phyloP scores from a whole-genome alignment of 2,329 filamentous ascomycete species.

The Metarhizium humberi region DNA sequence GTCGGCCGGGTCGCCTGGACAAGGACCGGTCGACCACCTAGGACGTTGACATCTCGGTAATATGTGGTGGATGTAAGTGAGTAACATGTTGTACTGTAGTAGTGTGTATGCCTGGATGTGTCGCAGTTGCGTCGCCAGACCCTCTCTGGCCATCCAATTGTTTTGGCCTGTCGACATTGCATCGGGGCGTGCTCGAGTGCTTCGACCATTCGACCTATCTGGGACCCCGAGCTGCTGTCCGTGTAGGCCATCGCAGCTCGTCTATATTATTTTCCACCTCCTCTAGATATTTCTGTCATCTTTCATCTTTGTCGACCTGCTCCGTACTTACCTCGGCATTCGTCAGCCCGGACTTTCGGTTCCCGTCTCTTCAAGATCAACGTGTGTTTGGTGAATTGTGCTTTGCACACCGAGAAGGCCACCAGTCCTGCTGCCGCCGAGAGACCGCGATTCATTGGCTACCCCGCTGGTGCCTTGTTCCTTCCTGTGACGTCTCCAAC shows the following conservation, averaged over 20 bases:
- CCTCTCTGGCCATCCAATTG: background rate
- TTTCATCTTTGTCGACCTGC: background rate
- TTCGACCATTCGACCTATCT: background rate
- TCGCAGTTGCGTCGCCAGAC: background rate
- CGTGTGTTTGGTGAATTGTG: background rate
- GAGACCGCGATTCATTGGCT: background rate
- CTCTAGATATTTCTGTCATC: background rate
- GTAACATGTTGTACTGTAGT: background rate
- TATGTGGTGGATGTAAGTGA: background rate
- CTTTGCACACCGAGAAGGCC: background rate
- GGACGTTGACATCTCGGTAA: background rate
- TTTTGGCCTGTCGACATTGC: background rate
- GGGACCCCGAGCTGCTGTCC: background rate
- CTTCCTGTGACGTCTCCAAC: background rate
- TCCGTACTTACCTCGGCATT: background rate
- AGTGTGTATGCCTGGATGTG: background rate
- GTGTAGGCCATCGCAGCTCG: background rate
- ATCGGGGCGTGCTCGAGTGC: background rate
- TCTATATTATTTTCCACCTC: conserved; percentile 3
- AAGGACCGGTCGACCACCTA: background rate
- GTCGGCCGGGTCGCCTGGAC: background rate
- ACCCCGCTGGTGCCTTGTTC: background rate
- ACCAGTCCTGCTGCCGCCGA: background rate
- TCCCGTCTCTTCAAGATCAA: background rate
- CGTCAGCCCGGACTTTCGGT: background rate